Conservation (phyloP, 768 basidiomycete species). For the Floccularia luteovirens region DNA sequence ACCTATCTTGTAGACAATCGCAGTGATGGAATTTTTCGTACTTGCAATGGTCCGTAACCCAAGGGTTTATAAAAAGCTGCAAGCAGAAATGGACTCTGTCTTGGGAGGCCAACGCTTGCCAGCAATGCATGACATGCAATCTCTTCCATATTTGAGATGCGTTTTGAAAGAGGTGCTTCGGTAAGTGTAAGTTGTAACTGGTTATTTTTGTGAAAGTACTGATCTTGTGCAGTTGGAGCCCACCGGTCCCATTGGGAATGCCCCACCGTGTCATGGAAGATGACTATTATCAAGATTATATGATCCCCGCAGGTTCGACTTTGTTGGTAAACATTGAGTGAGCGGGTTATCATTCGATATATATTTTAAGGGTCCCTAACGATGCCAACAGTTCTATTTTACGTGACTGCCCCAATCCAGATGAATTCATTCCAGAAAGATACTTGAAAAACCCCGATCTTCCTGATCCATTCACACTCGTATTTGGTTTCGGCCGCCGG, state of each 20-base stretch:
- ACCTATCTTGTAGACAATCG: conserved; percentile 33
- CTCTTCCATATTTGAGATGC: conserved; percentile 40
- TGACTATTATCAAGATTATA: conserved; percentile 37
- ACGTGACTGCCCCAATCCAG: conserved; percentile 35
- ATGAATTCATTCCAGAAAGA: conserved; percentile 42
- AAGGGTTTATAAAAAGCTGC: conserved; percentile 36
- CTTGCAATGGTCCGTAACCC: conserved; percentile 51
- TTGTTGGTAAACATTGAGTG: conserved; percentile 37
- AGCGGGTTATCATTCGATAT: conserved; percentile 9
- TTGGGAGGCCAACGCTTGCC: conserved; percentile 39
- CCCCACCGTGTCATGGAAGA: conserved; percentile 47
- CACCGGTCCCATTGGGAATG: conserved; percentile 40
- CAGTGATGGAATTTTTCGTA: conserved; percentile 39
- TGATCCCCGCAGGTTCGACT: conserved; percentile 36
- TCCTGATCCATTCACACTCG: conserved; percentile 37
- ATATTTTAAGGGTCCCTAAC: neutral
- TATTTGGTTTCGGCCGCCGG: conserved; percentile 56
- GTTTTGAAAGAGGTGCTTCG: conserved; percentile 40
- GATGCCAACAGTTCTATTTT: conserved; percentile 27
- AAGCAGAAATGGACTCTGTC: conserved; percentile 43
- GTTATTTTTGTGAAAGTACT: conserved; percentile 1
- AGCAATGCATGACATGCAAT: conserved; percentile 30
- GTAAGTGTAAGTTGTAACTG: conserved; percentile 16
- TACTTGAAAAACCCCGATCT: conserved; percentile 29
- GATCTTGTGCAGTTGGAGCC: conserved; percentile 30